These are phyloP conservation scores for Rhodotorula sp. DNA, from an alignment of 1,284 basidiomycete genomes.

Conservation along the genomic window DNA sequence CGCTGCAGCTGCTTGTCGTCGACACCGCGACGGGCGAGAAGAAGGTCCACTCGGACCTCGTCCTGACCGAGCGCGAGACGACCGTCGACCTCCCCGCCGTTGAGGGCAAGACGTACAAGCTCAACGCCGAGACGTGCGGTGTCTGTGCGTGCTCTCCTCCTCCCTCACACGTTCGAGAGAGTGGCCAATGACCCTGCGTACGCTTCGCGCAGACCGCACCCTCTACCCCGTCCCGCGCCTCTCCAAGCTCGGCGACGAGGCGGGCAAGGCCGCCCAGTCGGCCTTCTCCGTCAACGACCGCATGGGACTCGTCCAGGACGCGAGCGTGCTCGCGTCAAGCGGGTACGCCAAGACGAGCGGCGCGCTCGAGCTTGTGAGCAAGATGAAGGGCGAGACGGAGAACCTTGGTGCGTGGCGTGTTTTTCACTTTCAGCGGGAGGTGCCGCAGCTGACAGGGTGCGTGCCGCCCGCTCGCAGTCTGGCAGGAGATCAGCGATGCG, in stretches of 20 bases:
- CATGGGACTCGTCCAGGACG: slow-evolving; percentile 54
- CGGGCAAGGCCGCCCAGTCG: slow-evolving; percentile 62
- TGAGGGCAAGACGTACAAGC: slow-evolving; percentile 68
- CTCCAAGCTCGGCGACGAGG: slow-evolving; percentile 77
- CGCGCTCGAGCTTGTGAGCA: slow-evolving; percentile 49
- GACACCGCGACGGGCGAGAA: slow-evolving; percentile 51
- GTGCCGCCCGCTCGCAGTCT: slow-evolving; percentile 54
- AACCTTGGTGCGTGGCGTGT: slow-evolving; percentile 54
- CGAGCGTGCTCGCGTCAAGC: slow-evolving; percentile 51
- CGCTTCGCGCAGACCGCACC: slow-evolving; percentile 67
- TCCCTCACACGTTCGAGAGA: slow-evolving; percentile 57
- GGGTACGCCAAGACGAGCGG: slow-evolving; percentile 54
- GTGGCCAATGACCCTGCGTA: no score
- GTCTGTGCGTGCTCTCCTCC: slow-evolving; percentile 75
- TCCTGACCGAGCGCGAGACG: slow-evolving; percentile 57
- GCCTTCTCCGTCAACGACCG: slow-evolving; percentile 63
- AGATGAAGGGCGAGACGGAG: slow-evolving; percentile 44
- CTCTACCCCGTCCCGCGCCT: slow-evolving; percentile 82
- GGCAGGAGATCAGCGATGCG: slow-evolving; percentile 65
- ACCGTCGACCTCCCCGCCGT: slow-evolving; percentile 57
- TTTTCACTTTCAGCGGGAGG: background rate
- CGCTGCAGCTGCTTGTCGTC: slow-evolving; percentile 70
- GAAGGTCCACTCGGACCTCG: slow-evolving; percentile 69
- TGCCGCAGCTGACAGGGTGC: background rate
- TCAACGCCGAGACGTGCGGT: slow-evolving; percentile 87